phyloP scores from a whole-genome alignment of 306 rosid genomes.

The Begonia peltatifolia region DNA sequence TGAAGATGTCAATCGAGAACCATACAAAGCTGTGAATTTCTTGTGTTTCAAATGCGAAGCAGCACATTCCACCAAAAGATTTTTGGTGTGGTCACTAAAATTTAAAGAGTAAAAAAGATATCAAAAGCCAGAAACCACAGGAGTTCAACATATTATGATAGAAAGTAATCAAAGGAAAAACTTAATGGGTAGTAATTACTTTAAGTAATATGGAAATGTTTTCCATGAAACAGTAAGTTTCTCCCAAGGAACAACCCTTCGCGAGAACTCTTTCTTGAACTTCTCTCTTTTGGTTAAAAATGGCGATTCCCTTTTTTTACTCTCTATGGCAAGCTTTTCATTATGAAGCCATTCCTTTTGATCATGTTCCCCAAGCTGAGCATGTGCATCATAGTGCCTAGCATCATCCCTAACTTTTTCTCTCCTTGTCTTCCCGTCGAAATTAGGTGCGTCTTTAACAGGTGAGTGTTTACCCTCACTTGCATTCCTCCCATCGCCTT shows the following conservation, averaged over 20 bases:
- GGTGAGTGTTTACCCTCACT: constrained; percentile 55
- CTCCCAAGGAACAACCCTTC: constrained; percentile 94
- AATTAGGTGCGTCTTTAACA: constrained; percentile 33
- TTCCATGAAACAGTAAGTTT: constrained; percentile 84
- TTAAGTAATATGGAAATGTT: constrained; percentile 68
- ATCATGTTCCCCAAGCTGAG: constrained; percentile 69
- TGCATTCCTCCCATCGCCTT: constrained; percentile 80
- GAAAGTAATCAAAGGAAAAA: constrained; percentile 8
- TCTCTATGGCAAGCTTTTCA: constrained; percentile 57
- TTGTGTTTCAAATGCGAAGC: constrained; percentile 74
- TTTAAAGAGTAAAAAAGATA: constrained; percentile 10
- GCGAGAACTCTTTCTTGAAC: constrained; percentile 65
- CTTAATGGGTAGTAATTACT: constrained; percentile 32
- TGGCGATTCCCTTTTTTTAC: constrained; percentile 58
- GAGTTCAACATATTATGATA: background rate
- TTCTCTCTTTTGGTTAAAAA: constrained; percentile 60
- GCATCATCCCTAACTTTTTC: constrained; percentile 33
- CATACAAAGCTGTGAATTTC: constrained; percentile 40
- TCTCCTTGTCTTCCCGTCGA: constrained; percentile 24
- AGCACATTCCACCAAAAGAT: constrained; percentile 69
- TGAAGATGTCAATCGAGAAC: constrained; percentile 72
- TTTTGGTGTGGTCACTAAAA: constrained; percentile 63
- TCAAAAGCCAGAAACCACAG: constrained; percentile 4
- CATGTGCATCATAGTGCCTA: constrained; percentile 40
- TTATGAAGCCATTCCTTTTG: constrained; percentile 80